phyloP scores from a whole-genome alignment of 768 basidiomycete species.

The Gymnopilus junonius region DNA sequence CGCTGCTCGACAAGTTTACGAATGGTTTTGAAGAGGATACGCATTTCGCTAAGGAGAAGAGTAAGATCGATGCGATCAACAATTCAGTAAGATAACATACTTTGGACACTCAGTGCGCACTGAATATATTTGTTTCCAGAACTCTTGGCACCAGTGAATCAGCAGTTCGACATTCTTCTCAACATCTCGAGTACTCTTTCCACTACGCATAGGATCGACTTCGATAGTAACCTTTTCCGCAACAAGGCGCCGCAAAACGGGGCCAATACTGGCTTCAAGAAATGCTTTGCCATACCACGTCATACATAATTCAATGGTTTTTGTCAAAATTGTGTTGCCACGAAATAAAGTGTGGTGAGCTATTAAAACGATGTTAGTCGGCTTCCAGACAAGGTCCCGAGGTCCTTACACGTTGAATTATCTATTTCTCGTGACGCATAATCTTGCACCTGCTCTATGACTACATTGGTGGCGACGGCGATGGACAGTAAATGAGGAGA shows the following conservation, averaged over 20 bases:
- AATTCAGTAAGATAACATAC: conserved; percentile 45
- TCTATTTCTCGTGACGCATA: conserved; percentile 75
- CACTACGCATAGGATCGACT: conserved; percentile 74
- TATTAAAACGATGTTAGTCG: conserved; percentile 28
- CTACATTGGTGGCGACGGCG: conserved; percentile 65
- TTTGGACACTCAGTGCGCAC: conserved; percentile 74
- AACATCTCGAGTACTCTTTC: conserved; percentile 62
- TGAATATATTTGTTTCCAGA: conserved; percentile 83
- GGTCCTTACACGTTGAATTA: conserved; percentile 60
- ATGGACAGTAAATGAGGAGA: conserved; percentile 68
- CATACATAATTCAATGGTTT: conserved; percentile 81
- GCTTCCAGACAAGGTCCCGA: not conserved
- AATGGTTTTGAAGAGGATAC: conserved; percentile 68
- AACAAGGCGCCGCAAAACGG: conserved; percentile 69
- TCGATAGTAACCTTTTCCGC: conserved; percentile 79
- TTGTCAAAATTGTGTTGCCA: conserved; percentile 71
- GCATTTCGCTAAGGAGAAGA: conserved; percentile 65
- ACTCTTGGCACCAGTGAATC: conserved; percentile 76
- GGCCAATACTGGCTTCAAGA: conserved; percentile 80
- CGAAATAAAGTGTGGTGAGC: conserved; percentile 79
- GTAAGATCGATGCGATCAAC: conserved; percentile 9
- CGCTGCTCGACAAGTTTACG: conserved; percentile 74
- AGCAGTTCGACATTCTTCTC: conserved; percentile 72
- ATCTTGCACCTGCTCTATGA: conserved; percentile 72
- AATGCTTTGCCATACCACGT: conserved; percentile 80